phyloP scores from a whole-genome alignment of 345 rosid species.

The Bretschneidera sinensis region DNA sequence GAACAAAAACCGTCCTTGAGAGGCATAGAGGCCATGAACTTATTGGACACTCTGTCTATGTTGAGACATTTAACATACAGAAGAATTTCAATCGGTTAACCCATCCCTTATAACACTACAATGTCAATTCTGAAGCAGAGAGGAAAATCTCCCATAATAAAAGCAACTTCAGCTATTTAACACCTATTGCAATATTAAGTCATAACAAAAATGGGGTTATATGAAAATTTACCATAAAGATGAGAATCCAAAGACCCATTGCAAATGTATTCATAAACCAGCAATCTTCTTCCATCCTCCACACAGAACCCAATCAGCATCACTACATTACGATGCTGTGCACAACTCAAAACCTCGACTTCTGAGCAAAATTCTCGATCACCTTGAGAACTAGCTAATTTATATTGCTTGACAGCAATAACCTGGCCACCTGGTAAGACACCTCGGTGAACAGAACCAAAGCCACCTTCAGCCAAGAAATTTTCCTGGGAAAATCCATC shows the following conservation, averaged over 20 bases:
- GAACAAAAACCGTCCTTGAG: no score
- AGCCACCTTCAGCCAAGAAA: constrained; percentile 99
- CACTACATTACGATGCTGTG: constrained; percentile 96
- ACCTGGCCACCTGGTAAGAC: constrained; percentile 74
- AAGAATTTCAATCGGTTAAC: no score
- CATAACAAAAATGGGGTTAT: no score
- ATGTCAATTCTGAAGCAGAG: no score
- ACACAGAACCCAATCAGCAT: constrained; percentile 87
- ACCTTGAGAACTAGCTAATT: constrained; percentile 94
- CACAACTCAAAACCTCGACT: constrained; percentile 96
- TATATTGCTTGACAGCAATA: constrained; percentile 94
- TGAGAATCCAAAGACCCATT: constrained; percentile 90
- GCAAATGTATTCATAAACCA: constrained; percentile 93
- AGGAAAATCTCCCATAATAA: no score
- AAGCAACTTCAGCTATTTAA: no score
- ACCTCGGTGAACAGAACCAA: constrained; percentile 93
- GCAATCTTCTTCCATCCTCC: constrained; percentile 81
- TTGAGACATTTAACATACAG: no score
- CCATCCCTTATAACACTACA: no score
- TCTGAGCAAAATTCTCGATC: constrained; percentile 94
- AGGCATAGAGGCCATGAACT: no score
- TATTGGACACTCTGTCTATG: no score
- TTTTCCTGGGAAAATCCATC: constrained; percentile 70
- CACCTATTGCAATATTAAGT: no score
- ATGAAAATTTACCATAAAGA: constrained; percentile 69